These are phyloP conservation scores for Pseudomonodictys pantanalensis DNA, from an alignment of 495 filamentous ascomycete genomes.

Conservation along the genomic window DNA sequence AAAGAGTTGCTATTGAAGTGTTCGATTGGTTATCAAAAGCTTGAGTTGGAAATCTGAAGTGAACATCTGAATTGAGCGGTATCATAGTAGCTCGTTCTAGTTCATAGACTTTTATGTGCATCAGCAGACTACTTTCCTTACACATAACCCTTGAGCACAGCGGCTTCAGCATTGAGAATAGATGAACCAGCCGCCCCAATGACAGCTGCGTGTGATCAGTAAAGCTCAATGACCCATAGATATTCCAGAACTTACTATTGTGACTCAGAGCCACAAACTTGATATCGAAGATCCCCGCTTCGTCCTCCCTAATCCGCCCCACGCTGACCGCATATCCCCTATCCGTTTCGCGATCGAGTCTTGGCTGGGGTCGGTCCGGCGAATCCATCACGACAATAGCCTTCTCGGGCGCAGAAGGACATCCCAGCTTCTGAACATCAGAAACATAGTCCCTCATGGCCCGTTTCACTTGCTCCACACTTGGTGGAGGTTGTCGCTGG, in stretches of 20 bases:
- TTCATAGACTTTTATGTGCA: slow-evolving; percentile 9
- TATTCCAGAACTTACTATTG: slow-evolving; percentile 50
- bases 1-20: no score
- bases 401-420: slow-evolving; percentile 41
- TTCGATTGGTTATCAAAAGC: no score
- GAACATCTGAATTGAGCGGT: not conserved
- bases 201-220: slow-evolving; percentile 56
- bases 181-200: slow-evolving; percentile 93
- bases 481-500: slow-evolving; percentile 41
- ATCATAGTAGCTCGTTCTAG: slow-evolving; percentile 10
- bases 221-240: not conserved
- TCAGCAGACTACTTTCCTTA: slow-evolving; percentile 10
- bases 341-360: slow-evolving; percentile 46
- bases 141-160: slow-evolving; percentile 74
- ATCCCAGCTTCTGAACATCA: slow-evolving; percentile 44
- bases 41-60: no score
- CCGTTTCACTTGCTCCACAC: slow-evolving; percentile 41
- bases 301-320: slow-evolving; percentile 44
- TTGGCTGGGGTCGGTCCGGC: slow-evolving; percentile 45
- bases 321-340: slow-evolving; percentile 45
- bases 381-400: slow-evolving; percentile 49
- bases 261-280: slow-evolving; percentile 49
- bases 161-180: slow-evolving; percentile 91
- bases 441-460: slow-evolving; percentile 46
- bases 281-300: slow-evolving; percentile 45